These are phyloP conservation scores for Drosera spatulata DNA, from an alignment of 179 eudicot species.

Conservation along the genomic window DNA sequence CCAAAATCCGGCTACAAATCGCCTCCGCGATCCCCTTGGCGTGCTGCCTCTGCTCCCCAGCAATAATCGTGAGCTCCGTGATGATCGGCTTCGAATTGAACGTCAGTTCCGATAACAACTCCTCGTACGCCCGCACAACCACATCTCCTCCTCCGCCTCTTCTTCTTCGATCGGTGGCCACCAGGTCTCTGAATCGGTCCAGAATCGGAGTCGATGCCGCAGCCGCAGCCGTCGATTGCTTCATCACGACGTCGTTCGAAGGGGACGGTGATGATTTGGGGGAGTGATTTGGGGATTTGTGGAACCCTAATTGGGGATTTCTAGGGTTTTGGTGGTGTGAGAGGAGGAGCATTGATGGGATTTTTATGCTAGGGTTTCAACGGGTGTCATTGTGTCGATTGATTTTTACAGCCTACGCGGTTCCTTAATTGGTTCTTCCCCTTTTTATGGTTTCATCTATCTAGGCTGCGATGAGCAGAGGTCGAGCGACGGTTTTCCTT, in stretches of 20 bases:
- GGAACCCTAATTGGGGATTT: too few relatives aligned
- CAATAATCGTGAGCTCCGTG: conserved; percentile 91
- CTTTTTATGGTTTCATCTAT: too few relatives aligned
- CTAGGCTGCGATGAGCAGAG: too few relatives aligned
- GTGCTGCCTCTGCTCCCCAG: conserved; percentile 63
- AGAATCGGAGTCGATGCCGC: conserved; percentile 36
- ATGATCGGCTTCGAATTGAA: conserved; percentile 88
- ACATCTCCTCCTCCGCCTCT: conserved; percentile 21
- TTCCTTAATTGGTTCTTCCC: too few relatives aligned
- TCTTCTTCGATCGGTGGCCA: conserved; percentile 47
- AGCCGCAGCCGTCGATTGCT: conserved; percentile 1
- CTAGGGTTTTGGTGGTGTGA: too few relatives aligned
- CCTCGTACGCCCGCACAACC: conserved; percentile 49
- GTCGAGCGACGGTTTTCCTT: too few relatives aligned
- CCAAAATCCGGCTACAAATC: conserved; percentile 75
- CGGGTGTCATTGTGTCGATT: too few relatives aligned
- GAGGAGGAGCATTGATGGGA: too few relatives aligned
- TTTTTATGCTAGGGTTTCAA: too few relatives aligned
- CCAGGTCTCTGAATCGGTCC: conserved; percentile 53
- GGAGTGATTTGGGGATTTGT: too few relatives aligned
- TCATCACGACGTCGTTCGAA: conserved; percentile 18
- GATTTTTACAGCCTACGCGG: too few relatives aligned
- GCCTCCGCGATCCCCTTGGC: conserved; percentile 72
- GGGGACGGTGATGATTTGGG: not conserved
- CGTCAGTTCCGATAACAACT: conserved; percentile 52